Evolutionary conservation across 1,139 yeast genomes (phyloP), one percentile per base, ranked within the genome.

Genomic region (Blastobotrys petasosporus): DNA sequence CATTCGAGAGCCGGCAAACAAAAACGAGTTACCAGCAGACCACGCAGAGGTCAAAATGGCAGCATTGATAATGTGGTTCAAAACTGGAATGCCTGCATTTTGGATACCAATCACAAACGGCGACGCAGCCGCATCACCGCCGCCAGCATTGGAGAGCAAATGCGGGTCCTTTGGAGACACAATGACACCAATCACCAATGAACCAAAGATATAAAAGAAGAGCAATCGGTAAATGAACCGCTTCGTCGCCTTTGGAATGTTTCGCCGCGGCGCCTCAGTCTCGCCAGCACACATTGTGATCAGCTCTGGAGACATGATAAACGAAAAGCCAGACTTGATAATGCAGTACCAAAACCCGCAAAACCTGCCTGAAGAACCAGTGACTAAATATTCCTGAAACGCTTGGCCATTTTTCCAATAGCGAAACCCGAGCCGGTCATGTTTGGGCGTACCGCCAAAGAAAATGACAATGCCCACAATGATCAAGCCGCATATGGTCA

Each of bases 271-370:
- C 54, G 73, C 71, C 39, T 63, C 62, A 7, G 77, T 70, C 57
- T 75, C 79, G 2, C 77, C 74, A 15, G 78, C 74, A n/a, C 77
- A 74, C 50, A 75, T 66, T 15, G 76, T 76, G 37, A 73, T 75
- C 54, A 68, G 59, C 55, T 70, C 75, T 2, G 94, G 84, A 28
- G 87, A 88, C 53, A 56, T 50, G 29, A 72, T 66, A 44, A 78
- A 55, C 53, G 82, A 82, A 75, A 49, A 70, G 51, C 41, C 83
- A 71, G 45, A 82, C 76, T 68, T 74, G 10, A 82, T 82, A 55
- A 82, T 74, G 2, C 84, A 78, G 50, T 70, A 75, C 47, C 81
- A 85, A 50, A 81, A 76, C 38, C 85, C 83, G 54, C 75, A 74
- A 57, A 80, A 76, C 1, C 84, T 80, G 44, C 70, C 64, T 51